Base-by-base conservation (phyloP, 2,329 filamentous ascomycete genomes). In the Pseudofabraea citricarpa region DNA sequence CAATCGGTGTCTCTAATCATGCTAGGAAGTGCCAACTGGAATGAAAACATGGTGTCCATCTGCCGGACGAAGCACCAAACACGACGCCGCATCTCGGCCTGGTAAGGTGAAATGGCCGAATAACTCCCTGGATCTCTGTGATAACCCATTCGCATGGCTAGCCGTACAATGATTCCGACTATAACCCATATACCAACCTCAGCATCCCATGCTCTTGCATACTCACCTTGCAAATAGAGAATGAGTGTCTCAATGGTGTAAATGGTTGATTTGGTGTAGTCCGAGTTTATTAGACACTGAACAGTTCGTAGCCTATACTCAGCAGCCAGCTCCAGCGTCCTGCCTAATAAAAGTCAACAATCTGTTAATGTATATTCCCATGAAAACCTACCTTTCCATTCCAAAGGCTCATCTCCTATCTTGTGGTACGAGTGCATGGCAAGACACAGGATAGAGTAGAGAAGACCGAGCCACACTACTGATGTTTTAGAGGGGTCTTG, bases 211-310 rank as follows among this genome's bases (percentile, higher is more conserved):
- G 83, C 79, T 10, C 81, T 78, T 7, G 81, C 80, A 56, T 86
- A 85, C 59, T 91, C 87, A 37, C 85, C 83, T 55, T 88, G 83
- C 10, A 88, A 69, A 56, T 90, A 88, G 22, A 90, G 70, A 35
- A 89, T 69, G 61, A 90, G 74, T 0, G 86, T 87, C 62, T 91
- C 87, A n/a, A 90, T 74, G 6, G 86, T 88, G 61, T 87, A 79
- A 46, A 83, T 79, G 22, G 79, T 76, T 1, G 85, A 83, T 51
- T 83, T 84, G 1, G 85, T 90, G 58, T 90, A 90, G 58, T 91
- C 86, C 8, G 83, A 83, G 43, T 83, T 76, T 10, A 87, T 72
- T 21, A 93, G 71, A 54, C 85, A 90, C 64, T 93, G 87, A 6
- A 89, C 86, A 6, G 86, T 89, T 39, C 86, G 74, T 43, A 83